These are phyloP conservation scores for Debaryomyces robertsiae DNA, from an alignment of 1,139 yeast genomes.

Conservation along the genomic window DNA sequence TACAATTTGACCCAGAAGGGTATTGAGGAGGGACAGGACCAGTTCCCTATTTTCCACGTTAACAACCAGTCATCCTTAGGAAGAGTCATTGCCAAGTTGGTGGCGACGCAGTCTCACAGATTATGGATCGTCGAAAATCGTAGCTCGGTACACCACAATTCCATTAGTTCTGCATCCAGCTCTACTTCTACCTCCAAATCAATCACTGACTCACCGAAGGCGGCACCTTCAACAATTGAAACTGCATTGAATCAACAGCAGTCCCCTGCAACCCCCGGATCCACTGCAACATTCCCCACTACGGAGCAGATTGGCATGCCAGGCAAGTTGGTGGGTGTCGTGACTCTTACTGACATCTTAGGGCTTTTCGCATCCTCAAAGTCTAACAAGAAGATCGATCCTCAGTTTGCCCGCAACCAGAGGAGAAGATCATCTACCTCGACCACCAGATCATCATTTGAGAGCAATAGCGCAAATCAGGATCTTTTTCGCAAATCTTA, in stretches of 20 bases:
- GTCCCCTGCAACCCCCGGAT: slow-evolving; percentile 8
- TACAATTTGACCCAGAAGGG: slow-evolving; percentile 88
- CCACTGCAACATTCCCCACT: slow-evolving; percentile 9
- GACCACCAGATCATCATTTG: slow-evolving; percentile 43
- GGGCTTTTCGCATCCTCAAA: slow-evolving; percentile 76
- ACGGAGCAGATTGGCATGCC: slow-evolving; percentile 27
- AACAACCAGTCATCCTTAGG: slow-evolving; percentile 77
- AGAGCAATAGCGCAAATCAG: slow-evolving; percentile 19
- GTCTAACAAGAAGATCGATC: slow-evolving; percentile 70
- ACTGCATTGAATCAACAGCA: slow-evolving; percentile 19
- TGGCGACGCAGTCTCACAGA: slow-evolving; percentile 92
- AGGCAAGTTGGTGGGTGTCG: slow-evolving; percentile 85
- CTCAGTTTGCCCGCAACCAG: slow-evolving; percentile 82
- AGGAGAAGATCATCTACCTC: slow-evolving; percentile 70
- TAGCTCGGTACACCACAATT: slow-evolving; percentile 10
- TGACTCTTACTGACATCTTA: slow-evolving; percentile 85
- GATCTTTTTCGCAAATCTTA: slow-evolving; percentile 19
- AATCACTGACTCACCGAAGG: slow-evolving; percentile 12
- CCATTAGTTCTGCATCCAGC: slow-evolving; percentile 13
- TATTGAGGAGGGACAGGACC: slow-evolving; percentile 91
- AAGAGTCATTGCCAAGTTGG: slow-evolving; percentile 89
- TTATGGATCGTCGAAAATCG: slow-evolving; percentile 84
- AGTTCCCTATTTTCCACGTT: slow-evolving; percentile 94
- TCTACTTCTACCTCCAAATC: slow-evolving; percentile 10
- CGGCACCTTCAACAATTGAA: slow-evolving; percentile 25